Percentiles rank a stretch among this genome's conserved stretches.
Conservation (phyloP, 306 rosid species). For the Vicia villosa region DNA sequence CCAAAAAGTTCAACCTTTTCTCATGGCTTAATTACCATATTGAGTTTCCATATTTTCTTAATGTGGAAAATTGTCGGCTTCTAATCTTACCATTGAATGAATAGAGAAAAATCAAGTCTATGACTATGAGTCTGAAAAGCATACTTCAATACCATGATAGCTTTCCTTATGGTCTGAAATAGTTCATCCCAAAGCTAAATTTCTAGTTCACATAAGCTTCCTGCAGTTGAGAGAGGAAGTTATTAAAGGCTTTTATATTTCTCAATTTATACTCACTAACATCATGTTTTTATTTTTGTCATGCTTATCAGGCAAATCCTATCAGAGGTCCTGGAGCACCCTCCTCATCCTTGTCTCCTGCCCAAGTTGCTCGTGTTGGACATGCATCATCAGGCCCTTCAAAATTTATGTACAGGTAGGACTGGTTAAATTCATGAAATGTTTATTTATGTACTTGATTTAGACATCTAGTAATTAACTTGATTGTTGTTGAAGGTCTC, state of each 20-base stretch:
- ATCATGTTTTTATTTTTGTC: constrained; percentile 13
- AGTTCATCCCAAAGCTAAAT: neutral
- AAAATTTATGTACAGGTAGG: constrained; percentile 88
- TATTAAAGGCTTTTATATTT: constrained; percentile 1
- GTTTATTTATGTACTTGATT: constrained; percentile 10
- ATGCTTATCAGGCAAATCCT: constrained; percentile 68
- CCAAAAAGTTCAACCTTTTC: neutral
- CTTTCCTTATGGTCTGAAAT: constrained; percentile 16
- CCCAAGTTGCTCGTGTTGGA: constrained; percentile 71
- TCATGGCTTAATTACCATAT: constrained; percentile 10
- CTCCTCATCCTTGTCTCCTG: constrained; percentile 57
- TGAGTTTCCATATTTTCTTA: constrained; percentile 9
- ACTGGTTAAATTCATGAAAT: constrained; percentile 32
- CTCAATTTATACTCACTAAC: neutral
- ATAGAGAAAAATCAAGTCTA: constrained; percentile 4
- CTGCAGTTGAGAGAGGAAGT: constrained; percentile 30
- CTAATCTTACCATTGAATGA: constrained; percentile 21
- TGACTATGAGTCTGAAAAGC: neutral
- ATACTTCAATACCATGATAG: constrained; percentile 27
- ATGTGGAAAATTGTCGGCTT: constrained; percentile 14
- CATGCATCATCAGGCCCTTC: constrained; percentile 75
- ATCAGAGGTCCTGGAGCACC: constrained; percentile 57
- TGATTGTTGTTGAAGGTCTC: constrained; percentile 71
- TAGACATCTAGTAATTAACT: constrained; percentile 39
- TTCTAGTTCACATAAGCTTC: constrained; percentile 20